These are phyloP conservation scores for Fistulifera solaris DNA, from an alignment of 108 stramenopile genomes.

Conservation along the genomic window DNA sequence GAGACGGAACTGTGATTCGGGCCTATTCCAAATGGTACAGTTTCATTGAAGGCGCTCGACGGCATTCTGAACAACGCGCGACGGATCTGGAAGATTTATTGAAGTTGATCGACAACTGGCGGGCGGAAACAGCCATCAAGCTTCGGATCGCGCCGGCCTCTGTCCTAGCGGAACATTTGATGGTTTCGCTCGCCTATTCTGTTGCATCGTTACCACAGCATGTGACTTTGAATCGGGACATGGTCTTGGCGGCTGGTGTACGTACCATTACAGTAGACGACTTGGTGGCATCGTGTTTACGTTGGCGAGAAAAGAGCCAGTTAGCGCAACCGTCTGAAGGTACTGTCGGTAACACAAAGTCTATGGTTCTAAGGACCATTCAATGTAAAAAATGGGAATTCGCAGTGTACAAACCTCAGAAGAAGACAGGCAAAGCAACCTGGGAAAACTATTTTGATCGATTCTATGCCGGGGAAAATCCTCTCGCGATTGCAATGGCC, in stretches of 20 bases:
- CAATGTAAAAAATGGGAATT: conserved; percentile 40
- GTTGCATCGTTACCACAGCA: conserved; percentile 40
- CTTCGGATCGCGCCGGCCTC: conserved; percentile 57
- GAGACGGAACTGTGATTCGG: conserved; percentile 65
- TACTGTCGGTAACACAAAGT: conserved; percentile 12
- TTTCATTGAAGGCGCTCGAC: conserved; percentile 31
- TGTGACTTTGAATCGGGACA: conserved; percentile 20
- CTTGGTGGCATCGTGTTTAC: conserved; percentile 32
- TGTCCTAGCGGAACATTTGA: conserved; percentile 54
- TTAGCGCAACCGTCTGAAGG: not conserved
- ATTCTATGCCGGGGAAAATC: conserved; percentile 45
- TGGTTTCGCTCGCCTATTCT: conserved; percentile 44
- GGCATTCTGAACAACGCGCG: conserved; percentile 27
- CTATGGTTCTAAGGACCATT: conserved; percentile 3
- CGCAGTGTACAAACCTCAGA: conserved; percentile 58
- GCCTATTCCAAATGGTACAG: conserved; percentile 57
- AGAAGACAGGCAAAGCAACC: conserved; percentile 59
- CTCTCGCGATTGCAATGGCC: conserved; percentile 61
- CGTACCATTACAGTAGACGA: conserved; percentile 45
- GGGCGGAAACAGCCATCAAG: conserved; percentile 37
- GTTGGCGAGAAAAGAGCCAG: conserved; percentile 8
- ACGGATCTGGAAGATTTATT: conserved; percentile 47
- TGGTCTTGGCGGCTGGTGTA: conserved; percentile 55
- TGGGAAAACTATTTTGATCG: conserved; percentile 70
- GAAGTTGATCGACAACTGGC: conserved; percentile 48